Evolutionary conservation across 2,329 filamentous ascomycete genomes (phyloP).

Genomic region (Pyrenophora teres): DNA sequence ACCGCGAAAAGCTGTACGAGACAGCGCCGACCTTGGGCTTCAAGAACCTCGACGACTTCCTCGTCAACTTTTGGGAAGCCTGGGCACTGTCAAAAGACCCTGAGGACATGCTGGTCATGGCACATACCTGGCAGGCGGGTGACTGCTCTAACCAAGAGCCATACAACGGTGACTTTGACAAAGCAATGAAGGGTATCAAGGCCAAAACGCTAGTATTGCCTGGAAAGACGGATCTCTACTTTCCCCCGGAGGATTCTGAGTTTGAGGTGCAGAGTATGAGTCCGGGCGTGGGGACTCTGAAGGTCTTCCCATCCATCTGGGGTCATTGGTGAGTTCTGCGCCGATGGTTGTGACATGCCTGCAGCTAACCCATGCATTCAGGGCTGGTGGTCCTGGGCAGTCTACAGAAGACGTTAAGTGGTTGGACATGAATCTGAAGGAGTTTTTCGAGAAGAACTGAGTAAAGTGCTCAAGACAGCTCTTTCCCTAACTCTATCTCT

Average conservation of each 20-base stretch:
- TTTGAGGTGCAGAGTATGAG: conserved; percentile 70
- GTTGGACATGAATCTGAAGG: conserved; percentile 66
- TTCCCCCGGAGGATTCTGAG: conserved; percentile 79
- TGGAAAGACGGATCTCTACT: conserved; percentile 76
- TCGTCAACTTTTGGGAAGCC: conserved; percentile 75
- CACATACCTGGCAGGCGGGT: conserved; percentile 77
- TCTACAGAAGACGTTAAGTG: conserved; percentile 72
- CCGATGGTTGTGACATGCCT: background rate
- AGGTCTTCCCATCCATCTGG: conserved; percentile 65
- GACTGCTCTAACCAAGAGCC: conserved; percentile 71
- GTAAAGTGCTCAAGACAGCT: background rate
- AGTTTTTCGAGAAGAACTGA: conserved; percentile 53
- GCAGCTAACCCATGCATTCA: conserved; percentile 22
- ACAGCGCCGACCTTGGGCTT: conserved; percentile 61
- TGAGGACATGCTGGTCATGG: conserved; percentile 74
- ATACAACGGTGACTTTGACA: conserved; percentile 69
- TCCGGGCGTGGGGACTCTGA: conserved; percentile 60
- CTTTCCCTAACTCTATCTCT: conserved; percentile 15
- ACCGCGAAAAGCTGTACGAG: conserved; percentile 72
- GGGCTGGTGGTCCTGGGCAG: conserved; percentile 75
- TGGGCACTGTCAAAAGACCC: conserved; percentile 77
- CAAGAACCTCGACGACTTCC: conserved; percentile 72
- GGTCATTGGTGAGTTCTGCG: conserved; percentile 59
- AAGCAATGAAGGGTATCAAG: conserved; percentile 68
- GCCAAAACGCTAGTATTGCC: conserved; percentile 74